A percentile compares a stretch with the other conserved stretches of the same genome.
These are phyloP conservation scores for Erodium trifolium DNA, from an alignment of 441 rosid genomes.

Conservation along the genomic window DNA sequence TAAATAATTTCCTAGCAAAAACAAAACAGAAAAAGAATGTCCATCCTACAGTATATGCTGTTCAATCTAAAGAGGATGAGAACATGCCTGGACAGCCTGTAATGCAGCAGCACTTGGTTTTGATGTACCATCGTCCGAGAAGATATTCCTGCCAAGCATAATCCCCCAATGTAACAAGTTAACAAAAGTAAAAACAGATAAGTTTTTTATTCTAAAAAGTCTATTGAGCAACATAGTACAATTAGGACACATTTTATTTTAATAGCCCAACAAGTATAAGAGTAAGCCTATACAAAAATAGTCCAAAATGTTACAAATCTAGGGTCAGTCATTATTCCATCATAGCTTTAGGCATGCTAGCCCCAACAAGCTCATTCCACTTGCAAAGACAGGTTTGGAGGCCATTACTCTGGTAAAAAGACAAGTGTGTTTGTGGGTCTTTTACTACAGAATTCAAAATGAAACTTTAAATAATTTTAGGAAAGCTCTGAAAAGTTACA, in stretches of 20 bases:
- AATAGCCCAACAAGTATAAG: background rate
- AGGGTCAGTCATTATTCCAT: background rate
- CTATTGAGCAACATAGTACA: background rate
- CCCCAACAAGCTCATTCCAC: background rate
- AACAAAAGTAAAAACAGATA: conserved; percentile 15
- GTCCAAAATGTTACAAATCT: background rate
- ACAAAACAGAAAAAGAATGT: no score
- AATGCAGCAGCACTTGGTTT: conserved; percentile 51
- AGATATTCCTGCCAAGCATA: conserved; percentile 59
- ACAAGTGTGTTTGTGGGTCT: background rate
- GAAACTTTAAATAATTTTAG: no score
- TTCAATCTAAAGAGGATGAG: conserved; percentile 23
- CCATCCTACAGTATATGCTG: background rate
- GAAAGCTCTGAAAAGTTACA: no score
- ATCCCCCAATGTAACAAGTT: conserved; percentile 12
- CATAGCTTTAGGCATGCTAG: background rate
- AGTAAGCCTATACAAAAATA: background rate
- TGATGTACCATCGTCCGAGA: conserved; percentile 72
- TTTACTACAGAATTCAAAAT: background rate
- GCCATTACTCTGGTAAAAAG: background rate
- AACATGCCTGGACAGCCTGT: conserved; percentile 64
- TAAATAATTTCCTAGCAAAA: background rate
- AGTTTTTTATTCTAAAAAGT: background rate
- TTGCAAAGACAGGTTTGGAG: background rate
- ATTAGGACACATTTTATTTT: background rate